Base-by-base conservation (phyloP, 2,329 filamentous ascomycete genomes). In the Pseudocercospora fuligena region DNA sequence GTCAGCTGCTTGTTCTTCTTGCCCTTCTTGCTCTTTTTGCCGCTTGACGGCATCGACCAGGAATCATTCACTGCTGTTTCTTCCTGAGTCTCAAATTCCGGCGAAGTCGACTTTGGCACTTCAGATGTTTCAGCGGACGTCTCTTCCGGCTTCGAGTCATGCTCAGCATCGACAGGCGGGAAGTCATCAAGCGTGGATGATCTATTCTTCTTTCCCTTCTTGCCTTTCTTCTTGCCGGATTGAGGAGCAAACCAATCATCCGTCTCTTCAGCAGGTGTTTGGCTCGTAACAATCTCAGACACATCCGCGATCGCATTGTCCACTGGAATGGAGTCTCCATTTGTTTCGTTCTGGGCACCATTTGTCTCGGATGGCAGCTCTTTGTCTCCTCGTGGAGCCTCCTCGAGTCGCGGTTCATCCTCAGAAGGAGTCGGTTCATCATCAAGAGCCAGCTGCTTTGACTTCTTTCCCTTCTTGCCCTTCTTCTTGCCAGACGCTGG, bases 11-110 rank as follows among this genome's bases (percentile, higher is more conserved):
- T 62, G 58, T 31, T 33, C 27, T 67, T 65, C 29, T 66, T 66
- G 16, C 25, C 43, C 21, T 64, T 71, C 59, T 77, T 77, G 12
- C 59, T 65, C 63, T 77, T 79, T 67, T 79, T 77, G 46, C 40
- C 60, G 14, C 23, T 63, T 19, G 43, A 36, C 1, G 59, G 57
- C n/a, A 43, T 43, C n/a, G 57, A 33, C 67, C 61, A 63, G 9
- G 43, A 16, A 51, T 62, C 65, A 19, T 49, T 54, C 6, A 27
- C 29, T 53, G 31, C 57, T 16, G 19, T 5, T 16, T 59, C 56
- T 25, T n/a, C 7, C 11, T 25, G 47, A 23, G 56, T 46, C 31
- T 53, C 49, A 29, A 16, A n/a, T 16, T 29, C 49, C 4, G 49
- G 21, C 0, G 25, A 25, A 23, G 7, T n/a, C 49, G 23, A 9